Base-by-base conservation (phyloP, 2,329 filamentous ascomycete genomes). In the Botrytis tulipae region DNA sequence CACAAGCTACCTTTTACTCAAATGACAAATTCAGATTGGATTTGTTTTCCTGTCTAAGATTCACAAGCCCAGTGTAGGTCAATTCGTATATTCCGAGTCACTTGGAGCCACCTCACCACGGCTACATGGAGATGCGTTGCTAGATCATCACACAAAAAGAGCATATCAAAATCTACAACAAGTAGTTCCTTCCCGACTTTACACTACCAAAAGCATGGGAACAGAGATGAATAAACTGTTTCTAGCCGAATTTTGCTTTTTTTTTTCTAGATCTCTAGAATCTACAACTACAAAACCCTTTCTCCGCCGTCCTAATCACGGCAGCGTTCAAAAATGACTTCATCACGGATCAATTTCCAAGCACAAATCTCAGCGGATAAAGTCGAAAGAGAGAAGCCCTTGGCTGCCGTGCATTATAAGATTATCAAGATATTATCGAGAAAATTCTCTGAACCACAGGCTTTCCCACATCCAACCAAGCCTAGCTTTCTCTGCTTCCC, bases 201-300 rank as follows among this genome's bases (percentile, higher is more conserved):
- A 14, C 25, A 51, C 1, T 51, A n/a, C 4, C 1, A 54, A 16
- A 10, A 0, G 25, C 5, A 6, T 14, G 0, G 10, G 12, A 54
- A n/a, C 12, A n/a, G 46, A 25, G 10, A 16, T 25, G 1, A 4
- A 10, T 6, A 1, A 14, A n/a, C 4, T 6, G 0, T n/a, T 4
- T 12, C 3, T n/a, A 14, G 10, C 25, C 6, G 25, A n/a, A 51
- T 51, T 7, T 12, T 14, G n/a, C 1, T n/a, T 16, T 54, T n/a
- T 16, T 54, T n/a, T 54, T n/a, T 1, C 14, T 14, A 16, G 4
- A 10, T n/a, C 25, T n/a, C 48, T 14, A 14, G 12, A 5, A 6
- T n/a, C 1, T n/a, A n/a, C 48, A 51, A n/a, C 25, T 16, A 25
- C 10, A 9, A n/a, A n/a, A n/a, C 48, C 10, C 9, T 12, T 54